A percentile compares a stretch with the other conserved stretches of the same genome.
These are phyloP conservation scores for Amaranthus cruentus DNA, from an alignment of 148 eudicot genomes.

Conservation along the genomic window DNA sequence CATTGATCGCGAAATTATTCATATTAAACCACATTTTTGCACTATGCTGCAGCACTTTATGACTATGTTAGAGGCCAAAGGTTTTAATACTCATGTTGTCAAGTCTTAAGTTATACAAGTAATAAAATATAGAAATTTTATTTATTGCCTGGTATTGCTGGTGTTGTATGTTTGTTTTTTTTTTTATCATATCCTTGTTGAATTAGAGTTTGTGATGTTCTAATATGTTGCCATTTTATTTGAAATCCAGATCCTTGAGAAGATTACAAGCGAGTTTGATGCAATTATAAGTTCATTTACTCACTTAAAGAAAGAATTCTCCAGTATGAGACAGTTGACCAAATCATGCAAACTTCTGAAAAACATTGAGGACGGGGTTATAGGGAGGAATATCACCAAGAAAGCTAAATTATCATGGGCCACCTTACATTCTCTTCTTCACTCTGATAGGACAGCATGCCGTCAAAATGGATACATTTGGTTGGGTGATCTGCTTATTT, in stretches of 20 bases:
- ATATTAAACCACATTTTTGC: too few relatives aligned
- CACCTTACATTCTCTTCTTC: conserved; percentile 95
- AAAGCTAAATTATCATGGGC: conserved; percentile 80
- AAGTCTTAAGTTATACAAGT: background rate
- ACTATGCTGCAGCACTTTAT: too few relatives aligned
- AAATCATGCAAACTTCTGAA: conserved; percentile 59
- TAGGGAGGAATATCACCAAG: conserved; percentile 39
- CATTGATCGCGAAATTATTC: too few relatives aligned
- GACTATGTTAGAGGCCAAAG: too few relatives aligned
- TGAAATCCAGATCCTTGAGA: conserved; percentile 69
- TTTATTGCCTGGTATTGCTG: background rate
- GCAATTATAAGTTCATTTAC: conserved; percentile 70
- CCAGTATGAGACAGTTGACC: conserved; percentile 59
- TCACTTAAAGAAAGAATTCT: conserved; percentile 76
- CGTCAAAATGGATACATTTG: conserved; percentile 91
- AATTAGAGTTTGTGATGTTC: background rate
- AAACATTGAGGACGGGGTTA: conserved; percentile 48
- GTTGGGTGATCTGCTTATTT: conserved; percentile 88
- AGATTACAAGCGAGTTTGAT: conserved; percentile 71
- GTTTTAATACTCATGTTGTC: background rate
- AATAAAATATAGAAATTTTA: background rate
- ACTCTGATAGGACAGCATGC: conserved; percentile 70
- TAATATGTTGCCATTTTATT: conserved; percentile 4
- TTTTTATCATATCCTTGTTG: background rate
- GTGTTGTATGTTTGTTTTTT: background rate